These are phyloP conservation scores for Puccinia hordei DNA, from an alignment of 1,284 basidiomycete species.

Conservation along the genomic window DNA sequence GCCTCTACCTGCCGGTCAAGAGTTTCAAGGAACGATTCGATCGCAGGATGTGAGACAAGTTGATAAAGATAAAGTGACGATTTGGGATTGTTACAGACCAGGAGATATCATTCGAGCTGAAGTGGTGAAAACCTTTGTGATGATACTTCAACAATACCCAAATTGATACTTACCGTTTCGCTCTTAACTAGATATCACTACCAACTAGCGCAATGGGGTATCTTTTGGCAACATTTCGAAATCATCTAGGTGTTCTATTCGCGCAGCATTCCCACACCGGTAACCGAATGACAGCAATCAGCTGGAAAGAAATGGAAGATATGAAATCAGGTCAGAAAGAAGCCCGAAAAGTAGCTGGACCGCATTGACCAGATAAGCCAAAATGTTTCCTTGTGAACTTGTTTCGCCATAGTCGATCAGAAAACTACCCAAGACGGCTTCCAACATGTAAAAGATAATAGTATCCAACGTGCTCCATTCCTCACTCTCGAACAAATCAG, in stretches of 20 bases:
- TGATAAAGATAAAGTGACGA: conserved; percentile 88
- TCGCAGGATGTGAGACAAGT: conserved; percentile 77
- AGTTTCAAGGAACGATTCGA: conserved; percentile 89
- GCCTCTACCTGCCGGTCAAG: conserved; percentile 82
- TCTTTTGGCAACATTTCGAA: conserved; percentile 89
- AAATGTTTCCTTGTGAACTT: neutral
- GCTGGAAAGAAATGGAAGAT: conserved; percentile 90
- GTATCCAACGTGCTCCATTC: too few relatives aligned
- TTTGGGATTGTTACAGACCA: conserved; percentile 90
- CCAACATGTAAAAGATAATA: too few relatives aligned
- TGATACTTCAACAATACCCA: neutral
- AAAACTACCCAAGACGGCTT: neutral
- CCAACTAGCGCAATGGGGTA: conserved; percentile 85
- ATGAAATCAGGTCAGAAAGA: conserved; percentile 77
- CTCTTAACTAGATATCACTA: conserved; percentile 71
- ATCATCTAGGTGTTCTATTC: conserved; percentile 88
- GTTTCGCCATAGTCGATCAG: neutral
- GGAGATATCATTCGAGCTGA: conserved; percentile 91
- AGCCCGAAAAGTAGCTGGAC: conserved; percentile 85
- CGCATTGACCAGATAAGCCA: conserved; percentile 56
- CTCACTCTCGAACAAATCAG: too few relatives aligned
- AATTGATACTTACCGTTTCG: conserved; percentile 33
- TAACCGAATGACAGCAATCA: conserved; percentile 76
- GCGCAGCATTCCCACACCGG: conserved; percentile 77
- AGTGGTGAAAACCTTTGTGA: conserved; percentile 68